Percentiles rank a stretch among this genome's conserved stretches.
These are phyloP conservation scores for Sergeia podlipaevii DNA, from an alignment of 208 protist species.

Conservation along the genomic window DNA sequence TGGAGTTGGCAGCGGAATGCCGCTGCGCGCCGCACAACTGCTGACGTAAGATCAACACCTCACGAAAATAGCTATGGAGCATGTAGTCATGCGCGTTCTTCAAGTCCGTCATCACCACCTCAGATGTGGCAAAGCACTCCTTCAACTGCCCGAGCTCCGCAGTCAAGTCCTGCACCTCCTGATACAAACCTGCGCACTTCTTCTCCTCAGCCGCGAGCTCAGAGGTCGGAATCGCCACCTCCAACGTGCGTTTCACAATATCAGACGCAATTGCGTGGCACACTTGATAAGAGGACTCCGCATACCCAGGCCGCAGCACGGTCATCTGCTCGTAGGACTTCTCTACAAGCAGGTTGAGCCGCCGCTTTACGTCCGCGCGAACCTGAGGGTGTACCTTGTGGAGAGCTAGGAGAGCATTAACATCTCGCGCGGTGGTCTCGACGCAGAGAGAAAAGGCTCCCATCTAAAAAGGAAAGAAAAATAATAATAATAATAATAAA, in stretches of 20 bases:
- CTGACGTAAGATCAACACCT: slow-evolving; percentile 70
- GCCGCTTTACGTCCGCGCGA: slow-evolving; percentile 55
- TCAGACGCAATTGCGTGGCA: slow-evolving; percentile 44
- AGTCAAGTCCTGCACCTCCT: slow-evolving; percentile 32
- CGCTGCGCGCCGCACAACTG: slow-evolving; percentile 22
- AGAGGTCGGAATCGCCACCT: slow-evolving; percentile 38
- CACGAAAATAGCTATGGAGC: slow-evolving; percentile 80
- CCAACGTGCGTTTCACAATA: slow-evolving; percentile 41
- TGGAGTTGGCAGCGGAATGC: too few relatives aligned
- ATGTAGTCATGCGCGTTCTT: slow-evolving; percentile 75
- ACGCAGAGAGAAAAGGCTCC: slow-evolving; percentile 57
- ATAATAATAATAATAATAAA: slow-evolving; percentile 14
- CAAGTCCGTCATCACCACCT: slow-evolving; percentile 24
- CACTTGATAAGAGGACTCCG: slow-evolving; percentile 43
- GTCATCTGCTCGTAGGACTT: slow-evolving; percentile 44
- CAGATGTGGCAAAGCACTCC: slow-evolving; percentile 11
- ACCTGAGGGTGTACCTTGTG: slow-evolving; percentile 86
- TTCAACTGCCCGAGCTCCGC: slow-evolving; percentile 14
- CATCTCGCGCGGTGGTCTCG: slow-evolving; percentile 64
- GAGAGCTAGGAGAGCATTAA: slow-evolving; percentile 61
- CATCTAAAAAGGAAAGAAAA: slow-evolving; percentile 24
- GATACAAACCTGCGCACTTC: slow-evolving; percentile 20
- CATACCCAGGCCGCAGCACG: slow-evolving; percentile 16
- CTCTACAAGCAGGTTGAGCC: slow-evolving; percentile 43
- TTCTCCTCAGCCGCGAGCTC: slow-evolving; percentile 32